Base-by-base conservation (phyloP, 2,329 filamentous ascomycete species). In the Pseudogymnoascus sp. region DNA sequence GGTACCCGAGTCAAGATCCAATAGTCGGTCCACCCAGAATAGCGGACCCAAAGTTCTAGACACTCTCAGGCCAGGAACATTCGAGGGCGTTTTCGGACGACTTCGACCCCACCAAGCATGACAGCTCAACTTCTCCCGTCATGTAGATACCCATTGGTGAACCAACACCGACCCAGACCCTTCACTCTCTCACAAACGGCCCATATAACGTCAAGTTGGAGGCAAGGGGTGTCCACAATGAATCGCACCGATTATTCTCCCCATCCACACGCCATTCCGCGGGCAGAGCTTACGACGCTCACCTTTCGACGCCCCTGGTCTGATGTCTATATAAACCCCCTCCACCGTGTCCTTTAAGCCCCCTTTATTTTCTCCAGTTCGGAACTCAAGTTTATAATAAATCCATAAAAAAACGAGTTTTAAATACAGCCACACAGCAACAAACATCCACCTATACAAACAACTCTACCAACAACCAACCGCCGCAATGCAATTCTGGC, bases 401-500 rank as follows among this genome's bases (percentile, higher is more conserved):
- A 56, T 13, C 42, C 13, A 33, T 11, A 56, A 56, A 56, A 56
- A 56, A 44, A 3, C 6, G 14, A 56, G 47, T 56, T 56, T 31
- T 11, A 56, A 56, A 56, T 33, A 56, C 50, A 56, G 29, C 29
- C 50, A 56, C 50, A 56, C 29, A 33, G 29, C 50, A 56, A 56
- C 47, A 26, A 16, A 56, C 29, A 56, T 33, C 29, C 29, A 56
- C 29, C 50, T 56, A 56, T 56, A 56, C 5, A 6, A 61, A 11
- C 59, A 61, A 61, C 14, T 7, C 14, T 14, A 60, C 33, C 24
- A 26, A 61, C 33, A 38, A 61, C 33, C 40, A 65, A 14, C 44
- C 35, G 47, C 63, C 78, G 83, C 77, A 63, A 86, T 86, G 82
- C 79, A 80, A 71, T 84, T 84, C 77, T 68, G 76, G 70, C 66